Evolutionary conservation across 1,139 yeast genomes (phyloP).

Genomic region (Maudiozyma humilis): DNA sequence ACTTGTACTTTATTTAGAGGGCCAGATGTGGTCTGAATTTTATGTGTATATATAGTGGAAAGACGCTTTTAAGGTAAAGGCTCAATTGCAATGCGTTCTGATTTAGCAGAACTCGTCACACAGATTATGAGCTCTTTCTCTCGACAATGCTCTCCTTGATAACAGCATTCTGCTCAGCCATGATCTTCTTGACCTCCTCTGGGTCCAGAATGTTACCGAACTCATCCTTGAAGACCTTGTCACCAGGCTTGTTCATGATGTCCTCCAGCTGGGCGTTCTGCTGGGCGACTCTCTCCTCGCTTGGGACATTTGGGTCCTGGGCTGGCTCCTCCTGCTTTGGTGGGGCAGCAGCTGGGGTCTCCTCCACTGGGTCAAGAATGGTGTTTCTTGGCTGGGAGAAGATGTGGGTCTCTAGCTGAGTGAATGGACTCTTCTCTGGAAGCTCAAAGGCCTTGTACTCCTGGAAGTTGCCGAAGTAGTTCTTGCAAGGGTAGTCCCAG

Average conservation of each 20-base stretch:
- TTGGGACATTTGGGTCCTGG: neutral
- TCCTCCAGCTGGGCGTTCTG: conserved; percentile 47
- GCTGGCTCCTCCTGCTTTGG: conserved; percentile 14
- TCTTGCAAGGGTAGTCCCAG: conserved; percentile 84
- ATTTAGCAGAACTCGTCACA: neutral
- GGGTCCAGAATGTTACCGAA: conserved; percentile 49
- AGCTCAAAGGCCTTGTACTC: conserved; percentile 12
- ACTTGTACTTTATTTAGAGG: neutral
- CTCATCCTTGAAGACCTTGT: conserved; percentile 64
- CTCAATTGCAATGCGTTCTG: too few relatives aligned
- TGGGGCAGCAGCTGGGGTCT: conserved; percentile 23
- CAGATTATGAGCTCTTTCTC: neutral
- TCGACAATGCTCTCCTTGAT: conserved; percentile 5
- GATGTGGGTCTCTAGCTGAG: conserved; percentile 2
- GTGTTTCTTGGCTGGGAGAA: conserved; percentile 5
- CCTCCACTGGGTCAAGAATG: neutral
- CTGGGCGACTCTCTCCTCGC: conserved; percentile 13
- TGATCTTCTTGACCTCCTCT: conserved; percentile 53
- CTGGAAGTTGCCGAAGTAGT: conserved; percentile 31
- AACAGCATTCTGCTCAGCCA: conserved; percentile 23
- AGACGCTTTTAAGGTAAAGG: too few relatives aligned
- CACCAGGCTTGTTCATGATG: conserved; percentile 70
- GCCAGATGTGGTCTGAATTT: neutral
- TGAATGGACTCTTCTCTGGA: conserved; percentile 1
- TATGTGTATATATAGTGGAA: too few relatives aligned